phyloP scores from a whole-genome alignment of 305 asterid genomes.

The Fraxinus xanthoxyloides region DNA sequence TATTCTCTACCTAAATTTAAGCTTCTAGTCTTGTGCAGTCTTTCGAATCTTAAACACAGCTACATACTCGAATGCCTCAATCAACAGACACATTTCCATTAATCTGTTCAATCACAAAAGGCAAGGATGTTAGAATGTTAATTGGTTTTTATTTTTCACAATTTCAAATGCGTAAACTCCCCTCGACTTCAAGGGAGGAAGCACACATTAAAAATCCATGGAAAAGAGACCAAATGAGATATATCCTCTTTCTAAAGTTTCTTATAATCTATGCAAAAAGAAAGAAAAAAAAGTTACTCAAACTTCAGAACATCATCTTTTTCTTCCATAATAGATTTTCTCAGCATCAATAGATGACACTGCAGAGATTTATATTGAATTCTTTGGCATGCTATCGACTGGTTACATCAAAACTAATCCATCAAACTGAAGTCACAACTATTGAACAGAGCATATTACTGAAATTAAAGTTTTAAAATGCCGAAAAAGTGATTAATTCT shows the following conservation, averaged over 20 bases:
- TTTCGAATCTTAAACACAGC: conserved; percentile 8
- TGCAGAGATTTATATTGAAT: not conserved
- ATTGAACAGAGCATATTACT: not conserved
- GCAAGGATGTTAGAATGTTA: conserved; percentile 19
- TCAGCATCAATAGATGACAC: not conserved
- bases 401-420: not conserved
- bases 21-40: not conserved
- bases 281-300: not conserved
- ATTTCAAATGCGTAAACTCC: not conserved
- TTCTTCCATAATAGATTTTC: too few relatives aligned
- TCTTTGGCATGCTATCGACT: not conserved
- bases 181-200: not conserved
- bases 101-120: conserved; percentile 23
- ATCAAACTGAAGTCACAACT: not conserved
- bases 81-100: conserved; percentile 22
- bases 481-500: not conserved
- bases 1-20: not conserved
- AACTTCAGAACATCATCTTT: too few relatives aligned
- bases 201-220: not conserved
- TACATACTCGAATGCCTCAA: conserved; percentile 19
- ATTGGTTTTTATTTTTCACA: not conserved
- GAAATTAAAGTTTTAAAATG: not conserved
- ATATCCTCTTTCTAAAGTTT: not conserved
- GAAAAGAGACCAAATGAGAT: not conserved
- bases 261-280: not conserved